Percentiles rank a stretch among this genome's conserved stretches.
Evolutionary conservation across 2,329 filamentous ascomycete genomes (phyloP).

Genomic region (Trichocomaceae sp.): DNA sequence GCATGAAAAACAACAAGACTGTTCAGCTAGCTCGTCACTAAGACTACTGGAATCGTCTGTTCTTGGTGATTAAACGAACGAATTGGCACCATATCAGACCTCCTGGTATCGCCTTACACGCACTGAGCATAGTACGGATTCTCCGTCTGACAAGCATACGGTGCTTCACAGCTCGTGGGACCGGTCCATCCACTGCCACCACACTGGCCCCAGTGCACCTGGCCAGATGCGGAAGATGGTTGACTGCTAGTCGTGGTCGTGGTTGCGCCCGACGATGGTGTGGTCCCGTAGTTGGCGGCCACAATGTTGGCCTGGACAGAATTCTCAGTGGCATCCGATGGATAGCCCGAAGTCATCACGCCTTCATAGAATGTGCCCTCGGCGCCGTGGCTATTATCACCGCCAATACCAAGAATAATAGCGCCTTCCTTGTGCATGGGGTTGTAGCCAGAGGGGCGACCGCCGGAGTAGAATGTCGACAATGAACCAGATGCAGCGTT

Average conservation of each 20-base stretch:
- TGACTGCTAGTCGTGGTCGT: too few species aligned
- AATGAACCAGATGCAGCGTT: constrained; percentile 50
- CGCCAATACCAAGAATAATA: constrained; percentile 64
- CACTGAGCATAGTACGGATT: constrained; percentile 6
- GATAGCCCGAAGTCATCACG: constrained; percentile 58
- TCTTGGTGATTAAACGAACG: too few species aligned
- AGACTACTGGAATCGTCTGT: too few species aligned
- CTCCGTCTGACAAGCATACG: not conserved
- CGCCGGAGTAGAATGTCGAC: constrained; percentile 54
- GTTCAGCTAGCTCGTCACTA: too few species aligned
- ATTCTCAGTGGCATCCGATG: constrained; percentile 53
- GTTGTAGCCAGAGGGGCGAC: constrained; percentile 53
- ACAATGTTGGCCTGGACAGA: constrained; percentile 56
- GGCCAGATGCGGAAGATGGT: not conserved
- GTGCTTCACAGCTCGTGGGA: constrained; percentile 2
- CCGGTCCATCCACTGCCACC: constrained; percentile 2
- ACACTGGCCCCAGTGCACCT: constrained; percentile 1
- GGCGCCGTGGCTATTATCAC: constrained; percentile 55
- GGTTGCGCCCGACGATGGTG: too few species aligned
- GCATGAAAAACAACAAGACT: too few species aligned
- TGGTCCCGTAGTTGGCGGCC: constrained; percentile 48
- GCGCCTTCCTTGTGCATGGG: constrained; percentile 59
- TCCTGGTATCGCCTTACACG: not conserved
- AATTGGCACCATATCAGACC: too few species aligned
- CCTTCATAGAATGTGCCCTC: constrained; percentile 62